Evolutionary conservation across 2,329 filamentous ascomycete genomes (phyloP), one percentile per base, ranked within the genome.

Genomic region (Chaetomiaceae sp.): DNA sequence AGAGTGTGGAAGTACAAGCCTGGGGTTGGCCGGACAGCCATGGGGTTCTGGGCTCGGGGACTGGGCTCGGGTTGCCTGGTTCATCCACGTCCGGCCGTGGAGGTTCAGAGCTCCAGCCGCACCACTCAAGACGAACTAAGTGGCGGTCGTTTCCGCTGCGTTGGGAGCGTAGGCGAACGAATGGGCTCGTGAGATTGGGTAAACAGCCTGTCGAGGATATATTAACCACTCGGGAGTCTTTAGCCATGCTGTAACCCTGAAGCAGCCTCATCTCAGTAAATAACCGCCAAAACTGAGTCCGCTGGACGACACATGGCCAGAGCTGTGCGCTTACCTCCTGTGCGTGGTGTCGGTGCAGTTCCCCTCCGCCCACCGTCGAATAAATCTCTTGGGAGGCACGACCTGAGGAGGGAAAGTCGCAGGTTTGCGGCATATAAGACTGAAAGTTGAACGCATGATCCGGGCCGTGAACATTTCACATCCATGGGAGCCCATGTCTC

Each of bases 171-270:
- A 25, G 42, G 48, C 23, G 23, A 48, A 31, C 53, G 53, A 60
- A 58, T 59, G 38, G 39, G 50, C 51, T 50, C 31, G 3, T 20
- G 21, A 16, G 4, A 17, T 25, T 16, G 13, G 5, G 38, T 20
- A 47, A 51, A 56, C 40, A 55, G 53, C 43, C 54, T 51, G 53
- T 58, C 38, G 27, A 48, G 51, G 51, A 54, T 58, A 58, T 55
- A 57, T 62, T 60, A 57, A 41, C 58, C 50, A 57, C 51, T 43
- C 41, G 49, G 10, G 20, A 27, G 41, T 13, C 48, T 59, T 57
- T 58, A 60, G 51, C 55, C 57, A 60, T 31, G 38, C 48, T 50
- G 41, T 20, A 38, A 38, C 27, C n/a, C 20, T 39, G 27, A 19
- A 34, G 34, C n/a, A 37, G 12, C 46, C 12, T 25, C 23, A 35